Percentiles rank a stretch among this genome's conserved stretches.
Evolutionary conservation across 2,329 filamentous ascomycete genomes (phyloP).

Genomic region (Scopulariopsis brevicaulis): DNA sequence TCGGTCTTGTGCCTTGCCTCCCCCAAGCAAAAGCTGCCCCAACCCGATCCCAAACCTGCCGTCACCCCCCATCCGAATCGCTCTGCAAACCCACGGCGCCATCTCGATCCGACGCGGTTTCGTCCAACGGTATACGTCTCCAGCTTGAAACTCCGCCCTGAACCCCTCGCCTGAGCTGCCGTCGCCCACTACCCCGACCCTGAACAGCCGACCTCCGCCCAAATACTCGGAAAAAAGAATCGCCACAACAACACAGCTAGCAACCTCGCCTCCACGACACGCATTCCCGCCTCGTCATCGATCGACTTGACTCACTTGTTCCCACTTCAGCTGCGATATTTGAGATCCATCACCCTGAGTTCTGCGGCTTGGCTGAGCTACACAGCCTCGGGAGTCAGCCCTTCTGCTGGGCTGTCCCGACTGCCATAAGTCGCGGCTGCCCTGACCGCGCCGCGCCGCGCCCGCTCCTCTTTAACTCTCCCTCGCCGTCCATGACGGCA

Average conservation of each 20-base stretch:
- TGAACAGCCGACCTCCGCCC: neutral
- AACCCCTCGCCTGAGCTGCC: neutral
- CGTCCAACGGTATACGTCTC: neutral
- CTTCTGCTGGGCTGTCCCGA: neutral
- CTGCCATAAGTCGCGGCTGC: conserved; percentile 3
- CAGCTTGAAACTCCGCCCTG: neutral
- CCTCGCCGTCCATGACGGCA: neutral
- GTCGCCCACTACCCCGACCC: neutral
- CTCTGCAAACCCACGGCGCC: neutral
- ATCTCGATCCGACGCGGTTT: neutral
- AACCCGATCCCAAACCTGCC: neutral
- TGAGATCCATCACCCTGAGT: neutral
- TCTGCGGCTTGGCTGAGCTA: neutral
- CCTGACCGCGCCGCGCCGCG: conserved; percentile 2
- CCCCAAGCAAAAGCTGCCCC: neutral
- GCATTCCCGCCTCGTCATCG: neutral
- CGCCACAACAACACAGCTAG: neutral
- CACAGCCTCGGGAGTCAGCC: neutral
- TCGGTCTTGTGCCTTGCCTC: neutral
- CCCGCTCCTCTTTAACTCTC: neutral
- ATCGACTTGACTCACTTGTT: neutral
- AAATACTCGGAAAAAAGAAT: neutral
- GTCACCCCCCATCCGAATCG: neutral
- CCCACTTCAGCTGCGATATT: neutral
- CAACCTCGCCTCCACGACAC: neutral